phyloP scores from a whole-genome alignment of 2,329 filamentous ascomycete species.

The Knufia petricola region DNA sequence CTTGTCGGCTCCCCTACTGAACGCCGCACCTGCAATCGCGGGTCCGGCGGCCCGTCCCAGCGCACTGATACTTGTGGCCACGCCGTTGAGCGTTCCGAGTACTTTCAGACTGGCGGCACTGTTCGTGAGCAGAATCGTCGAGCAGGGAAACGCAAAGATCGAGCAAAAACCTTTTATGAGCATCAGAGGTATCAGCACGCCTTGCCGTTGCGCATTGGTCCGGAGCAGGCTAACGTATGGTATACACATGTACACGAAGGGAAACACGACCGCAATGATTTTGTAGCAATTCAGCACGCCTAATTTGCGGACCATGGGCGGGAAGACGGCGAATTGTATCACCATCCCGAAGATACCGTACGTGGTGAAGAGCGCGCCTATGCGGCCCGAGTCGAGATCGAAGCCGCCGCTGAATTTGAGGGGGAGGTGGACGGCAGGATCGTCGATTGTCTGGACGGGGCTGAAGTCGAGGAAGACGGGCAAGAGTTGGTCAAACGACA shows the following conservation, averaged over 20 bases:
- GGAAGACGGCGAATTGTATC: constrained; percentile 80
- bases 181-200: constrained; percentile 56
- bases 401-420: constrained; percentile 79
- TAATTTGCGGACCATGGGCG: constrained; percentile 59
- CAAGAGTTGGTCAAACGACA: constrained; percentile 78
- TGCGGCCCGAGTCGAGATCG: constrained; percentile 60
- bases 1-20: constrained; percentile 63
- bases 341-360: constrained; percentile 72
- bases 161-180: constrained; percentile 62
- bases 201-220: constrained; percentile 43
- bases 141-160: constrained; percentile 82
- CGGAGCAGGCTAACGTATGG: constrained; percentile 66
- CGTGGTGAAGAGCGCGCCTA: constrained; percentile 75
- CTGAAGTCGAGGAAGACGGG: constrained; percentile 76
- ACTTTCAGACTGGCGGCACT: constrained; percentile 64
- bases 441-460: constrained; percentile 45
- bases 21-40: constrained; percentile 60
- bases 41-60: constrained; percentile 73
- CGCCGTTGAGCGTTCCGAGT: constrained; percentile 81
- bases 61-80: constrained; percentile 74
- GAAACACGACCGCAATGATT: constrained; percentile 57
- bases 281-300: constrained; percentile 68
- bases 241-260: constrained; percentile 67
- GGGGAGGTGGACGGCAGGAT: constrained; percentile 53
- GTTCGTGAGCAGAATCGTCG: constrained; percentile 84